These are phyloP conservation scores for Pythium phragmiticola DNA, from an alignment of 352 stramenopile species.

Conservation along the genomic window DNA sequence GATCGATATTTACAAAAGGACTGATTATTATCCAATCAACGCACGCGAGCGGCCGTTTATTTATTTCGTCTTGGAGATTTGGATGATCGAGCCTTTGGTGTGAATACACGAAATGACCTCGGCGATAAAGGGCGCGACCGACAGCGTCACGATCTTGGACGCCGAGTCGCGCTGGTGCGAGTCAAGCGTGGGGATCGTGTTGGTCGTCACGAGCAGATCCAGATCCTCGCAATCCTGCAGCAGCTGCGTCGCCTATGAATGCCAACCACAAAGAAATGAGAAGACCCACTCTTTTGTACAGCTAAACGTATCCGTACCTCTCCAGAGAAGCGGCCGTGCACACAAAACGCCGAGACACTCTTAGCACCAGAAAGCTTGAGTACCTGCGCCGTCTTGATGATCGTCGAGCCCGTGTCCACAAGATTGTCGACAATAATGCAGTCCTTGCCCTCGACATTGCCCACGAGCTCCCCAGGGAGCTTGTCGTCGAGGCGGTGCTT, in stretches of 20 bases:
- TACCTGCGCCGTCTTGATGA: constrained; percentile 81
- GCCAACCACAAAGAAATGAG: not conserved
- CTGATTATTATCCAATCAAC: constrained; percentile 16
- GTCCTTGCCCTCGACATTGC: constrained; percentile 77
- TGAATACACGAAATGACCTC: constrained; percentile 90
- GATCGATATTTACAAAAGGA: not conserved
- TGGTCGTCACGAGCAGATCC: constrained; percentile 83
- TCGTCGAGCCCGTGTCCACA: constrained; percentile 81
- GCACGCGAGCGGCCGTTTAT: not conserved
- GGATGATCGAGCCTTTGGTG: constrained; percentile 84
- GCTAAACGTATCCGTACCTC: constrained; percentile 37
- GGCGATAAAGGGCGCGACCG: constrained; percentile 83
- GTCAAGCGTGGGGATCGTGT: constrained; percentile 67
- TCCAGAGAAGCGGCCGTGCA: constrained; percentile 81
- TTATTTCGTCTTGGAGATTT: constrained; percentile 80
- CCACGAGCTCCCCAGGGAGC: constrained; percentile 69
- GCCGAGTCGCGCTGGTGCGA: constrained; percentile 30
- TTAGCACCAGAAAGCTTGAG: constrained; percentile 77
- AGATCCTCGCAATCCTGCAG: constrained; percentile 73
- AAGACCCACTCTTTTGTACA: not conserved
- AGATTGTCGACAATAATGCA: constrained; percentile 88
- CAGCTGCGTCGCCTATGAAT: constrained; percentile 45
- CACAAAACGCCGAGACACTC: constrained; percentile 78
- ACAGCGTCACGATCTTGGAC: constrained; percentile 84
- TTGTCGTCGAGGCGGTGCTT: constrained; percentile 80